Evolutionary conservation across 1,284 basidiomycete species (phyloP).

Genomic region (Fomitopsis palustris): DNA sequence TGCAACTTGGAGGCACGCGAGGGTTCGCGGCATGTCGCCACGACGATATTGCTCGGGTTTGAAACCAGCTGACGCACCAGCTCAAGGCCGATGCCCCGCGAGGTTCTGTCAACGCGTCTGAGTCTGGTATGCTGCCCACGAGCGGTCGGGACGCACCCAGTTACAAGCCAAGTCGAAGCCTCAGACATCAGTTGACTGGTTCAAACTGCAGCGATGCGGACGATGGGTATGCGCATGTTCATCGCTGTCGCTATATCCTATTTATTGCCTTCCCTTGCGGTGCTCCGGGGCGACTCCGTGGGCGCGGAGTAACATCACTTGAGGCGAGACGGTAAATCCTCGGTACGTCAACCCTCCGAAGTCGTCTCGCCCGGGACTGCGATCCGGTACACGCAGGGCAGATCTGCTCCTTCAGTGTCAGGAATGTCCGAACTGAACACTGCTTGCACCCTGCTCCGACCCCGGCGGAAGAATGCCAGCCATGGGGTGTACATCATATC

Average conservation of each 20-base stretch:
- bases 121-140: not conserved
- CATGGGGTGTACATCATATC: too few species aligned
- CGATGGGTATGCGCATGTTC: not conserved
- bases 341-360: not conserved
- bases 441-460: too few species aligned
- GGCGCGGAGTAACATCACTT: not conserved
- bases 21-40: slow-evolving; percentile 37
- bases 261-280: not conserved
- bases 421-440: too few species aligned
- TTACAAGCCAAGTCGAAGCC: not conserved
- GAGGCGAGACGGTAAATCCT: not conserved
- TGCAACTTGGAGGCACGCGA: slow-evolving; percentile 26
- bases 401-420: not conserved
- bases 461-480: too few species aligned
- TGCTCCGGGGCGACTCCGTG: not conserved
- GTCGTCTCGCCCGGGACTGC: not conserved
- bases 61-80: slow-evolving; percentile 32
- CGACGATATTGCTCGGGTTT: slow-evolving; percentile 30
- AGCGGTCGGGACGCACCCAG: not conserved
- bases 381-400: not conserved
- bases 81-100: slow-evolving; percentile 40
- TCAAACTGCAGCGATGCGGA: not conserved
- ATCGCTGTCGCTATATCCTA: not conserved
- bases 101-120: slow-evolving; percentile 25
- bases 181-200: not conserved